Evolutionary conservation across 768 basidiomycete species (phyloP).

Genomic region (Atractiella rhizophila): DNA sequence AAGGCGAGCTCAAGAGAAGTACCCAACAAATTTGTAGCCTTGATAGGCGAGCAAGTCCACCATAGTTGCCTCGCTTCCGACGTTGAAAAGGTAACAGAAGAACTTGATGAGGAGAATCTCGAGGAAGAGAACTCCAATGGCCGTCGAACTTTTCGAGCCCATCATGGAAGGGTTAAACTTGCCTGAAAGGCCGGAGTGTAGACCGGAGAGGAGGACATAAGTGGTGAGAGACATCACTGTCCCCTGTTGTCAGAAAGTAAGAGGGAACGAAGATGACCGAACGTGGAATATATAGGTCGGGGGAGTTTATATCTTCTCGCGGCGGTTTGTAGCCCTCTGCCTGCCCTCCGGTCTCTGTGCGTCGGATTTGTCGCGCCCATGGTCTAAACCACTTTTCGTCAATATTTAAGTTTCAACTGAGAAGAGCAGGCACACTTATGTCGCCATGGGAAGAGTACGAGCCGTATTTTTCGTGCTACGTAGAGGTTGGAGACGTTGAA

Average conservation of each 20-base stretch:
- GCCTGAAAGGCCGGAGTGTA: slow-evolving; percentile 55
- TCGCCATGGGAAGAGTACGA: slow-evolving; percentile 85
- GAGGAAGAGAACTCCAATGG: slow-evolving; percentile 54
- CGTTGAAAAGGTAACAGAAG: slow-evolving; percentile 79
- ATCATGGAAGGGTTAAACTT: slow-evolving; percentile 73
- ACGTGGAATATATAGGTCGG: slow-evolving; percentile 93
- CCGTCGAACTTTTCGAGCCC: slow-evolving; percentile 59
- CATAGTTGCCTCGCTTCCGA: slow-evolving; percentile 40
- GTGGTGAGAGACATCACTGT: slow-evolving; percentile 79
- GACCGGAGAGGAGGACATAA: slow-evolving; percentile 67
- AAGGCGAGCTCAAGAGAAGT: slow-evolving; percentile 19
- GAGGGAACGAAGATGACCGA: slow-evolving; percentile 16
- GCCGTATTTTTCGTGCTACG: slow-evolving; percentile 61
- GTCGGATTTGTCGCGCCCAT: slow-evolving; percentile 44
- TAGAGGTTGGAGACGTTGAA: slow-evolving; percentile 95
- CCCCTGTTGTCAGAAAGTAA: no score
- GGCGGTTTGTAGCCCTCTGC: slow-evolving; percentile 57
- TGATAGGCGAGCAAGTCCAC: slow-evolving; percentile 72
- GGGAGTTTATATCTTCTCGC: slow-evolving; percentile 78
- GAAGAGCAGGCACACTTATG: slow-evolving; percentile 25
- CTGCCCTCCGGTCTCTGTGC: slow-evolving; percentile 36
- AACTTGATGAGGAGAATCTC: slow-evolving; percentile 74
- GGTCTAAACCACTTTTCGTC: slow-evolving; percentile 23
- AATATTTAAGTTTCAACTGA: background rate
- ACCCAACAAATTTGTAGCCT: slow-evolving; percentile 97